Evolutionary conservation across 2,329 filamentous ascomycete species (phyloP), one percentile per base, ranked within the genome.

Genomic region (Didymella pinodella): DNA sequence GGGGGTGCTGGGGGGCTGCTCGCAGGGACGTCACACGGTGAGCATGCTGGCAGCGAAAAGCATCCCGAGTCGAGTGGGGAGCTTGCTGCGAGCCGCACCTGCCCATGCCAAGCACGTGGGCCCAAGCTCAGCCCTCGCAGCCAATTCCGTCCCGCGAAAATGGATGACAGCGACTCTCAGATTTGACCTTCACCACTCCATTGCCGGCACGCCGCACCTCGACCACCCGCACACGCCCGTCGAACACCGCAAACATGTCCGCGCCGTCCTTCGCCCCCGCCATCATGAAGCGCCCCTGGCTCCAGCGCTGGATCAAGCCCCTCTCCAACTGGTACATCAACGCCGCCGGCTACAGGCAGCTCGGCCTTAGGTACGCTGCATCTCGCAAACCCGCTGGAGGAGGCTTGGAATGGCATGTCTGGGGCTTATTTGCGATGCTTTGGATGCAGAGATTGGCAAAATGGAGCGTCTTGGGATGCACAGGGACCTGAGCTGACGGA

Each of bases 311-410:
- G 82, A 82, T 98, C 80, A 87, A 83, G 83, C 95, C 95, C 68
- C 77, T 97, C 67, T 87, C 93, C 80, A 86, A 88, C 75, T 97
- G 92, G 92, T 98, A 98, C 84, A 82, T 83, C 81, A 90, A 94
- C 78, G 90, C 92, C 73, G 86, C 93, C 72, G 94, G 94, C 78
- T 97, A 97, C 86, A 90, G 93, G 82, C 88, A 94, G 86, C 85
- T 97, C 75, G 94, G 94, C 75, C 85, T 97, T 81, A 91, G 85
- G 93, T 97, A 90, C 79, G 81, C 60, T 64, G 41, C 45, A 56
- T 58, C 46, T 41, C 20, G 25, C 22, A 8, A 25, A 5, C 18
- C 11, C 40, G 26, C 14, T 18, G 46, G 38, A 8, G 16, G 38
- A 43, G 7, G n/a, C 20, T 28, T 29, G 12, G 10, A 25, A 34